Conservation (phyloP, 495 filamentous ascomycete genomes). For the Trichoderma virens region DNA sequence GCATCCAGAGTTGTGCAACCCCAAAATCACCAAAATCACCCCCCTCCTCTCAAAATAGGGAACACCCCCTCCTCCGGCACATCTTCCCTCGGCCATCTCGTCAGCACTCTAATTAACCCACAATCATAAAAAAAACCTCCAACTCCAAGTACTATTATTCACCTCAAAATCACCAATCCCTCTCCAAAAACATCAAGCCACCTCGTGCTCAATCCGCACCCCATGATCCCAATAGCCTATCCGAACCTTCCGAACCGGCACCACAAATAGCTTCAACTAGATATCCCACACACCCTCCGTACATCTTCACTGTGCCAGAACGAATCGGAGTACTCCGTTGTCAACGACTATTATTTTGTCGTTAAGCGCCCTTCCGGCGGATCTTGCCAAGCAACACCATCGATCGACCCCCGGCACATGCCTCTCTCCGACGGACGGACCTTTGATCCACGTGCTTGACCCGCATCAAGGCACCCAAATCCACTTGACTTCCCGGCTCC, state of each 20-base stretch:
- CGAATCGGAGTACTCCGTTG: no score
- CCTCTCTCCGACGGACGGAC: neutral
- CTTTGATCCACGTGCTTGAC: neutral
- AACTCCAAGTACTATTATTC: neutral
- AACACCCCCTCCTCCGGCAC: neutral
- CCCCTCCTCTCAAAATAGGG: no score
- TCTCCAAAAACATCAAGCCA: neutral
- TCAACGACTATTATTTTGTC: no score
- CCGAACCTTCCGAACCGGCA: neutral
- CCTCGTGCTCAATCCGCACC: neutral
- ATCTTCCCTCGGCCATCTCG: neutral
- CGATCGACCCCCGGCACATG: neutral
- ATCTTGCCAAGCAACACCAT: no score
- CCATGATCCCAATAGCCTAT: neutral
- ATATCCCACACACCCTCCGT: neutral
- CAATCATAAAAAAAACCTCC: neutral
- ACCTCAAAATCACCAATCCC: neutral
- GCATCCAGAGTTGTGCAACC: no score
- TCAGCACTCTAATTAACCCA: neutral
- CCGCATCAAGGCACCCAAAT: neutral
- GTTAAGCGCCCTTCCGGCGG: no score
- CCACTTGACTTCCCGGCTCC: neutral
- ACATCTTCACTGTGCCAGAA: neutral
- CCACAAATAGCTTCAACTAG: neutral
- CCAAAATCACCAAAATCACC: neutral